Base-by-base conservation (phyloP, 805 yeast species). In the Kluyveromyces wickerhamii region DNA sequence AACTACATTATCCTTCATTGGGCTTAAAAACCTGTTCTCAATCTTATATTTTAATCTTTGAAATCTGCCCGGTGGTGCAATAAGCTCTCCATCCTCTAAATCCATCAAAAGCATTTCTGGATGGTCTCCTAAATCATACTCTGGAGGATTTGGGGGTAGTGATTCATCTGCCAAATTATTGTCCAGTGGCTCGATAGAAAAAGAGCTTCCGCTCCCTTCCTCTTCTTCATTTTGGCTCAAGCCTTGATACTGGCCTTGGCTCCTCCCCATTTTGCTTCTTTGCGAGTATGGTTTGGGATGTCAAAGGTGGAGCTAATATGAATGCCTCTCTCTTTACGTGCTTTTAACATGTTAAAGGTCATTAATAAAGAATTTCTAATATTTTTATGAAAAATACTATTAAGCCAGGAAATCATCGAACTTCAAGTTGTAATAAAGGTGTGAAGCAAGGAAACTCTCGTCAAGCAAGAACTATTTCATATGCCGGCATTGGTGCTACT, bases 1-100 rank as follows among this genome's bases (percentile, higher is more conserved):
- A 25, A 72, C 47, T 4, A 69, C 45, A 10, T 57, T 54, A 24
- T 60, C 39, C 34, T 40, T 53, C 3, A 71, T 66, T 0, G 74
- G 72, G 11, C 43, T 32, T 2, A 62, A 48, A n/a, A 70, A 36
- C 19, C 48, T 52, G 8, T 56, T 43, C 29, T 50, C 51, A 32
- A 63, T 40, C n/a, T 40, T 43, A 9, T 32, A 39, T 30, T 43
- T 43, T 24, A 49, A 41, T 3, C 43, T 39, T 12, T 41, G 41
- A 3, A 50, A 31, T 35, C 47, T 45, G 7, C 40, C 36, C 5
- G 33, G 27, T 7, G 31, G 23, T 17, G 26, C 36, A 9, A 22
- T 24, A 3, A 21, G 21, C 10, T 20, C 39, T 1, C 54, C 57
- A 5, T 67, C 74, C 20, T 69, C 74, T 7, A 71, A 57, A 20